Evolutionary conservation across 495 filamentous ascomycete species (phyloP), one percentile per base, ranked within the genome.

Genomic region (Podospora conica): DNA sequence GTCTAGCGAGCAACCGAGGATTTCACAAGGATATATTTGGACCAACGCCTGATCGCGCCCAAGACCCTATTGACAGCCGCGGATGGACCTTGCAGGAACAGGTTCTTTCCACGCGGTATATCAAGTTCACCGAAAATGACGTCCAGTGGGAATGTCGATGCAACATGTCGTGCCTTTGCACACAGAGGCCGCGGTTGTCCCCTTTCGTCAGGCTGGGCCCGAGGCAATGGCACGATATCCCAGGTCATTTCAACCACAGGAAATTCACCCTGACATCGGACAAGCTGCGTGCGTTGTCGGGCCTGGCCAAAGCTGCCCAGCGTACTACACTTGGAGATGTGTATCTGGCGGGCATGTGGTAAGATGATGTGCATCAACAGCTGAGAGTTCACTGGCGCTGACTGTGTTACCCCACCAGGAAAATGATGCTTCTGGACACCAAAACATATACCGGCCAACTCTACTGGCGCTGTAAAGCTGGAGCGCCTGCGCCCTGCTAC

Each of bases 11-110:
- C 9, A 20, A 18, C 24, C n/a, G 31, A 4, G 60, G 60, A 23
- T 62, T 54, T 10, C 60, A 62, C 60, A 9, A 18, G 33, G 33
- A 40, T 18, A 15, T 18, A 11, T 33, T 33, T 15, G 21, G 3
- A 7, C 33, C n/a, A 21, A 6, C 55, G 7, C 2, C 22, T 24
- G n/a, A 48, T 15, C 21, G 22, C 11, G 21, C 20, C 21, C n/a
- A 8, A 1, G 60, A 62, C 33, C 40, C 60, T 11, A 62, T 53
- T n/a, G 40, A 54, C 60, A 8, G 9, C 9, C 60, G 60, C 5
- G 60, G 60, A 1, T 62, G 60, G 60, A 62, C 60, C 2, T 53
- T 23, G 31, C 60, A 62, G 27, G 60, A 62, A 18, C 28, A 61
- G 9, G 8, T 53, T 12, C 60, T 61, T 5, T 61, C 60, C 4